Evolutionary conservation across 345 rosid species (phyloP).

Genomic region (Pugionium dolabratum): DNA sequence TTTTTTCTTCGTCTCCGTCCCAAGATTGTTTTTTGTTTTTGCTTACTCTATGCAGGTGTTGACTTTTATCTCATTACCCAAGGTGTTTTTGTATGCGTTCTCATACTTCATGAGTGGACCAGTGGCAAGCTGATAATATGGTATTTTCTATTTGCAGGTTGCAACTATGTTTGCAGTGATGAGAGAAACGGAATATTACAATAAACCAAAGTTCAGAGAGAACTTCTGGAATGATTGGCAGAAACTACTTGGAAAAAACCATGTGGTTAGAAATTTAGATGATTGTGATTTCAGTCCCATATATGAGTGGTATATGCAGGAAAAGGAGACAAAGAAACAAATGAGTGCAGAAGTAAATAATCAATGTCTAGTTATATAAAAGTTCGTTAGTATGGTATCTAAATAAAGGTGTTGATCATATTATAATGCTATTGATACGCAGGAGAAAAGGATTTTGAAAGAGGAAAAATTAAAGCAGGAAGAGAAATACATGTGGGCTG

Average conservation of each 20-base stretch:
- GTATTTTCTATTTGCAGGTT: constrained; percentile 54
- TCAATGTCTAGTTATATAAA: background rate
- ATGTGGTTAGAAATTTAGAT: constrained; percentile 67
- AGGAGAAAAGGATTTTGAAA: constrained; percentile 75
- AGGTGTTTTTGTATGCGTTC: too few relatives aligned
- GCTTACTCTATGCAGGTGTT: too few relatives aligned
- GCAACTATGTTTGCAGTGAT: constrained; percentile 91
- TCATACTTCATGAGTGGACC: background rate
- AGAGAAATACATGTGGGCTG: constrained; percentile 95
- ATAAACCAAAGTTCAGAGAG: constrained; percentile 62
- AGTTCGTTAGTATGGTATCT: too few relatives aligned
- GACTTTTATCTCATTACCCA: too few relatives aligned
- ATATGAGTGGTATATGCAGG: constrained; percentile 74
- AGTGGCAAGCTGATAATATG: constrained; percentile 16
- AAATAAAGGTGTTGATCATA: too few relatives aligned
- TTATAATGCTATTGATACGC: constrained; percentile 19
- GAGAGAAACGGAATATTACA: constrained; percentile 76
- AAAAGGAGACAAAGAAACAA: constrained; percentile 59
- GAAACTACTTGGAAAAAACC: constrained; percentile 68
- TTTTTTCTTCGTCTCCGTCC: background rate
- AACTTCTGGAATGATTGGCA: constrained; percentile 95
- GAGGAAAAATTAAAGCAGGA: constrained; percentile 72
- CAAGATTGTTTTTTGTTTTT: background rate
- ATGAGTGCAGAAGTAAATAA: background rate
- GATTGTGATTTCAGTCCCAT: constrained; percentile 79